Percentiles rank a stretch among this genome's conserved stretches.
Conservation (phyloP, 2,329 filamentous ascomycete genomes). For the Tolypocladium guangdongense region DNA sequence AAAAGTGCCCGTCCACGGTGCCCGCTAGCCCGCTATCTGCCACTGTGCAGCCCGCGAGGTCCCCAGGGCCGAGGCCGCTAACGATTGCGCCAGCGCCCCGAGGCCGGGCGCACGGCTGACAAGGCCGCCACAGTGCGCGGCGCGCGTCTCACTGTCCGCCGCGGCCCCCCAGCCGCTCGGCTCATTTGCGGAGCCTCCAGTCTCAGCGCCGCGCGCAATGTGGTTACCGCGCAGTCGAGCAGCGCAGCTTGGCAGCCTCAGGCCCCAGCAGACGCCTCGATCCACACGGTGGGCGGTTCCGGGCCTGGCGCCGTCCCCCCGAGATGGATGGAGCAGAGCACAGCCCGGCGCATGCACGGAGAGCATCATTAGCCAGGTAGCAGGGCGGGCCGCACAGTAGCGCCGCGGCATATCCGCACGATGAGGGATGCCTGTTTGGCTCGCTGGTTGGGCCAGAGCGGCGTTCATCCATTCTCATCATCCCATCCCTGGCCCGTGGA, state of each 20-base stretch:
- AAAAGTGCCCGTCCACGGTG: conserved; percentile 5
- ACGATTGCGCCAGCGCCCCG: background rate
- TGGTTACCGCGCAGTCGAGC: no score
- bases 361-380: no score
- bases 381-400: conserved; percentile 9
- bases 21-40: background rate
- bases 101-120: background rate
- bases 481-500: background rate
- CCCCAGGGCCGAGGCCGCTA: background rate
- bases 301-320: background rate
- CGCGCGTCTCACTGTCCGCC: background rate
- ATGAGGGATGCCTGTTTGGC: conserved; percentile 4
- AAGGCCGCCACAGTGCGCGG: background rate
- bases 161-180: no score
- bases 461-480: background rate
- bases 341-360: no score
- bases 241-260: no score
- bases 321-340: no score
- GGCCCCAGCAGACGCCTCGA: background rate
- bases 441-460: background rate
- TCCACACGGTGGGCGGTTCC: background rate
- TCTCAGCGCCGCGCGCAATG: background rate
- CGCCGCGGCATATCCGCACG: conserved; percentile 6
- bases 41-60: background rate
- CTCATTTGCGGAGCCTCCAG: conserved; percentile 6